Conservation (phyloP, 2,329 filamentous ascomycete genomes). For the Phoma sp. region DNA sequence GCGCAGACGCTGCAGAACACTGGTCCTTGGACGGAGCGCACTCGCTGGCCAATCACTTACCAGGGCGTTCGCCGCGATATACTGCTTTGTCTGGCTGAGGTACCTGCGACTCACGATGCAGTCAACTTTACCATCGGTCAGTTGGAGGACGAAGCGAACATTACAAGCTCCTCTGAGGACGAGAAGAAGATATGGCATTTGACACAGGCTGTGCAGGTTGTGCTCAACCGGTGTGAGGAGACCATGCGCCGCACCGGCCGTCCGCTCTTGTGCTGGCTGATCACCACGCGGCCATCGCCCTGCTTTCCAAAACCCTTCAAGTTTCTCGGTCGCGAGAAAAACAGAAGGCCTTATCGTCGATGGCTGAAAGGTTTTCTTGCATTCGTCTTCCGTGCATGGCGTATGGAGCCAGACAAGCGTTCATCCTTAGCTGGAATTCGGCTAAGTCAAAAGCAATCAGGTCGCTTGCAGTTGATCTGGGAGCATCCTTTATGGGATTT, state of each 20-base stretch:
- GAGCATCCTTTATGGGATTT: conserved; percentile 1
- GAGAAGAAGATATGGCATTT: conserved; percentile 13
- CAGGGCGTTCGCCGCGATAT: no score
- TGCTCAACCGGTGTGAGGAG: conserved; percentile 5
- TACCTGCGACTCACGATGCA: no score
- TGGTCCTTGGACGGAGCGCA: no score
- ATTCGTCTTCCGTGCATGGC: conserved; percentile 2
- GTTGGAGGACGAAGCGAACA: not conserved
- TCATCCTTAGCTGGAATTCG: not conserved
- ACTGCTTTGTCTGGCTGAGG: no score
- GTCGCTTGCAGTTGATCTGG: not conserved
- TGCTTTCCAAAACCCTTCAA: conserved; percentile 9
- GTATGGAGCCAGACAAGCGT: not conserved
- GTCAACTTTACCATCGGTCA: no score
- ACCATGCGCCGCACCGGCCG: conserved; percentile 5
- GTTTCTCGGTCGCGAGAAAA: not conserved
- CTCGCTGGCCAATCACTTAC: no score
- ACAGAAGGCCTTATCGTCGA: conserved; percentile 3
- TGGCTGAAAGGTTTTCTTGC: conserved; percentile 6
- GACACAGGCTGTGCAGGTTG: conserved; percentile 1
- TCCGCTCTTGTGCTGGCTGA: conserved; percentile 6
- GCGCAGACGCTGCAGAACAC: no score
- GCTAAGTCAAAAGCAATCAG: conserved; percentile 1
- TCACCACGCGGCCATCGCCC: conserved; percentile 1
- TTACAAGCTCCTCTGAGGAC: conserved; percentile 3